Evolutionary conservation across 2,329 filamentous ascomycete genomes (phyloP).

Genomic region (Colletotrichum magnum): DNA sequence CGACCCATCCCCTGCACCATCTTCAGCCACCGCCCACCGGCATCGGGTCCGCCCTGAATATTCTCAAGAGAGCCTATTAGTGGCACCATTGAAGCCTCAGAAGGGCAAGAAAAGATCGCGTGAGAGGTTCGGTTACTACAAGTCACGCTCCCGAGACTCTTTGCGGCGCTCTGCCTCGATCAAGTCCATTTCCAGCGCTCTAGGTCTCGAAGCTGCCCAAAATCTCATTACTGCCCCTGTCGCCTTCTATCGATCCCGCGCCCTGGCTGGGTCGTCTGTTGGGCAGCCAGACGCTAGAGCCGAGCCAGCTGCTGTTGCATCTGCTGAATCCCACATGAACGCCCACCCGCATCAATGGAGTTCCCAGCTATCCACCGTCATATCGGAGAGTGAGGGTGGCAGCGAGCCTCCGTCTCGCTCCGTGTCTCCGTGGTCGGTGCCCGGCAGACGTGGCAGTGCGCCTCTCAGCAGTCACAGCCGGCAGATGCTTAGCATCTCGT

Average conservation of each 20-base stretch:
- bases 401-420: constrained; percentile 66
- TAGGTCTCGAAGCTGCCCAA: constrained; percentile 63
- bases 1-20: constrained; percentile 58
- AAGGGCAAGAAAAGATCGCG: constrained; percentile 62
- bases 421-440: constrained; percentile 58
- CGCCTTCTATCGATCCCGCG: constrained; percentile 54
- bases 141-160: constrained; percentile 66
- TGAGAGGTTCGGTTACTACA: constrained; percentile 65
- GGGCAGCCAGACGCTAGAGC: constrained; percentile 49
- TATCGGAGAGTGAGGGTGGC: constrained; percentile 71
- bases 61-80: constrained; percentile 73
- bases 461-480: constrained; percentile 66
- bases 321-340: constrained; percentile 55
- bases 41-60: constrained; percentile 59
- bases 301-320: constrained; percentile 28
- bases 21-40: constrained; percentile 51
- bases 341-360: constrained; percentile 72
- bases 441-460: constrained; percentile 64
- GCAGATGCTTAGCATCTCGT: constrained; percentile 71
- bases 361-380: constrained; percentile 74
- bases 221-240: constrained; percentile 56
- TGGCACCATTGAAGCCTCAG: constrained; percentile 67
- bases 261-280: constrained; percentile 48
- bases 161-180: constrained; percentile 65
- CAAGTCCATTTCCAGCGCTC: constrained; percentile 68